A percentile compares a stretch with the other conserved stretches of the same genome.
phyloP scores from a whole-genome alignment of 305 asterid genomes.

The Fraxinus paxiana region DNA sequence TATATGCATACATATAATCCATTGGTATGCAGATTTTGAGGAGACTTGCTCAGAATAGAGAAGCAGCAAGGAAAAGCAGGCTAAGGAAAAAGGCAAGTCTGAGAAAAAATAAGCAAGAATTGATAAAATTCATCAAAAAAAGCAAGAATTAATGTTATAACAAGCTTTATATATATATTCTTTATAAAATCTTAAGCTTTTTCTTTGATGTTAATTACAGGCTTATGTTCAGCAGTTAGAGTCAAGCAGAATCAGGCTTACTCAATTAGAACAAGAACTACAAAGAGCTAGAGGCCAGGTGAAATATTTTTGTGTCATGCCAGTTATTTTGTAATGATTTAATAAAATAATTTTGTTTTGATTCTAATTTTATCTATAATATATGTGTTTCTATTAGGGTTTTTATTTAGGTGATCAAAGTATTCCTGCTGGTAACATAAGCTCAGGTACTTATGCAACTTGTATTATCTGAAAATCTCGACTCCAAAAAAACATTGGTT shows the following conservation, averaged over 20 bases:
- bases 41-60: conserved; percentile 97
- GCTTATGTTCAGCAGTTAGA: conserved; percentile 36
- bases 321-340: neutral
- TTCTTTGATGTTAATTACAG: conserved; percentile 14
- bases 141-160: neutral
- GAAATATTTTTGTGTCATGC: conserved; percentile 10
- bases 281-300: conserved; percentile 33
- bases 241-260: conserved; percentile 27
- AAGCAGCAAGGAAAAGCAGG: conserved; percentile 97
- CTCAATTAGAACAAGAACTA: conserved; percentile 31
- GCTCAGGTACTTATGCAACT: conserved; percentile 48
- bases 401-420: conserved; percentile 63
- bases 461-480: neutral
- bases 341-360: neutral
- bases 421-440: conserved; percentile 44
- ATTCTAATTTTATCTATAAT: neutral
- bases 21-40: conserved; percentile 56
- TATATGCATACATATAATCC: neutral
- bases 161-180: neutral
- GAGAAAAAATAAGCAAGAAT: neutral
- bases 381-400: conserved; percentile 46
- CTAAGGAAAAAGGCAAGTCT: conserved; percentile 63
- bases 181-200: neutral
- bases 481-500: neutral
- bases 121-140: neutral